These are phyloP conservation scores for Magnaporthiopsis incrustans DNA, from an alignment of 2,329 filamentous ascomycete species.

Conservation along the genomic window DNA sequence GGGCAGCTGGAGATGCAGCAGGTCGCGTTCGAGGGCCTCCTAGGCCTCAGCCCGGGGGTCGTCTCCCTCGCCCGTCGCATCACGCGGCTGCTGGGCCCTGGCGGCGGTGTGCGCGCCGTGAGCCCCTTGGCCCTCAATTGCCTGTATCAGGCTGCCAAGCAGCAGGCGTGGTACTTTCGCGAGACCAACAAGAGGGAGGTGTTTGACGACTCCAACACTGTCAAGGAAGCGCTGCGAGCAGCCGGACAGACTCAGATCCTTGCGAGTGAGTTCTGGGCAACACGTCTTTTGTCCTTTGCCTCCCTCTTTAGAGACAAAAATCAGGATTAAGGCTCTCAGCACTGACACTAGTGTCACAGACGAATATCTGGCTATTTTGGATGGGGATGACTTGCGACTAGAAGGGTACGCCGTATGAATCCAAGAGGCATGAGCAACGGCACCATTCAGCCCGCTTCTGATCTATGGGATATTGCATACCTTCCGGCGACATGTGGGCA, in stretches of 20 bases:
- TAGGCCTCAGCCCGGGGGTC: conserved; percentile 6
- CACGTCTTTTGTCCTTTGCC: no score
- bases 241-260: conserved; percentile 6
- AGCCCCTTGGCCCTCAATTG: conserved; percentile 10
- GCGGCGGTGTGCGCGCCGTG: conserved; percentile 7
- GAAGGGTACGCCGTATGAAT: background rate
- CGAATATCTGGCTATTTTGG: conserved; percentile 8
- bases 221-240: conserved; percentile 1
- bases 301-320: no score
- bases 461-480: no score
- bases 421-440: no score
- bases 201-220: background rate
- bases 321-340: no score
- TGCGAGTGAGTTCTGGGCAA: no score
- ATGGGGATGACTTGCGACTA: conserved; percentile 4
- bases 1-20: conserved; percentile 12
- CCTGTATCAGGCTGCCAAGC: conserved; percentile 11
- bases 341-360: background rate
- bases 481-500: no score
- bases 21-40: conserved; percentile 8
- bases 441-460: no score
- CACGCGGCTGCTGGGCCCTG: background rate
- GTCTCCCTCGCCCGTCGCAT: conserved; percentile 4
- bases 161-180: conserved; percentile 9
- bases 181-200: conserved; percentile 6